Evolutionary conservation across 305 asterid genomes (phyloP).

Genomic region (Solanum chacoense): DNA sequence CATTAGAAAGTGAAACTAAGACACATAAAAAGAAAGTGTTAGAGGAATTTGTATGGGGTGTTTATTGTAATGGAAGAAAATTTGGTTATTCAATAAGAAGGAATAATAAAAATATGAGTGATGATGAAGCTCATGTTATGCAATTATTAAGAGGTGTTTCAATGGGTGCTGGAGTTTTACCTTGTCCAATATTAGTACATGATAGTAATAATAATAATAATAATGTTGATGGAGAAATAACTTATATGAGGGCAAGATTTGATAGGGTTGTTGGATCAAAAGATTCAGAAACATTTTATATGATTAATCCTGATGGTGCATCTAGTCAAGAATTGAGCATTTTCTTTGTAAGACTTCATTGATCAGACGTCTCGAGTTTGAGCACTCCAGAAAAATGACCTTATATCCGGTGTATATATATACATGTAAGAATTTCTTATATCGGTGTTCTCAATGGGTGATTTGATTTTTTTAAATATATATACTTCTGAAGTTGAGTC

Average conservation of each 20-base stretch:
- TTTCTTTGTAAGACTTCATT: constrained; percentile 44
- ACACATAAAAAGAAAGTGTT: constrained; percentile 52
- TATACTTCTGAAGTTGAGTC: not conserved
- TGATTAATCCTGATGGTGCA: constrained; percentile 93
- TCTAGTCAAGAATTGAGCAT: constrained; percentile 81
- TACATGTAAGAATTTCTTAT: not conserved
- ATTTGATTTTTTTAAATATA: not conserved
- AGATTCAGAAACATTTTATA: constrained; percentile 70
- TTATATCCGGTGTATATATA: too few relatives aligned
- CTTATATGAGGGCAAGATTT: constrained; percentile 75
- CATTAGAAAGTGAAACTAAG: constrained; percentile 67
- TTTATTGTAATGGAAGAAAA: constrained; percentile 70
- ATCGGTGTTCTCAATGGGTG: not conserved
- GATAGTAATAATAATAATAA: constrained; percentile 24
- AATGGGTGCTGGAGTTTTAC: constrained; percentile 91
- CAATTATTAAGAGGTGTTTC: constrained; percentile 72
- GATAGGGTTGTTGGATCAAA: constrained; percentile 71
- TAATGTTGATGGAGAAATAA: constrained; percentile 47
- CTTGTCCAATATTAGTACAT: constrained; percentile 16
- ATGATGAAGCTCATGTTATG: constrained; percentile 72
- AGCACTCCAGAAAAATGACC: not conserved
- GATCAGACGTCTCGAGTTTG: not conserved
- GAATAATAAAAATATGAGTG: constrained; percentile 36
- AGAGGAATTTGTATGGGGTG: constrained; percentile 92
- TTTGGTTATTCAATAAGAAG: constrained; percentile 65